Conservation (phyloP, 345 rosid genomes). For the Lumnitzera littorea region DNA sequence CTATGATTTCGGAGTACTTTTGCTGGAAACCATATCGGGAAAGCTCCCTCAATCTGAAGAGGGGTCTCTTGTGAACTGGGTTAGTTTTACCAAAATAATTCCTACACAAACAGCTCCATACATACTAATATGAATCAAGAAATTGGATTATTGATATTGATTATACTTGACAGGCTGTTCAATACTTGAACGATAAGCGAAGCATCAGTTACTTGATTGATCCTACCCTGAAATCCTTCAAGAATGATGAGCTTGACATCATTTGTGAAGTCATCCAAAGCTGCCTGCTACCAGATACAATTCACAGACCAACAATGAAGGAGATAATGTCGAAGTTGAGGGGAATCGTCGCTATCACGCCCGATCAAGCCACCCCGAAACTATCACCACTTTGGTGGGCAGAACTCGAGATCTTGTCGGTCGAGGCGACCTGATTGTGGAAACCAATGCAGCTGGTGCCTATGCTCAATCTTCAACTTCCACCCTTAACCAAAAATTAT, state of each 20-base stretch:
- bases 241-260: conserved; percentile 55
- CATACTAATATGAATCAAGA: no score
- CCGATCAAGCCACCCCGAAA: conserved; percentile 89
- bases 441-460: no score
- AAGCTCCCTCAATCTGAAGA: no score
- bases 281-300: conserved; percentile 48
- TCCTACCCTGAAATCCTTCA: conserved; percentile 54
- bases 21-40: no score
- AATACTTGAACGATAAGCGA: conserved; percentile 42
- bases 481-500: no score
- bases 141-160: no score
- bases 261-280: conserved; percentile 54
- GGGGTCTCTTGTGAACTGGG: no score
- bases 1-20: no score
- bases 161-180: conserved; percentile 40
- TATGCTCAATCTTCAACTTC: no score
- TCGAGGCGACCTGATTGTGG: conserved; percentile 55
- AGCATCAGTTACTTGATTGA: conserved; percentile 51
- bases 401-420: conserved; percentile 88
- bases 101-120: no score
- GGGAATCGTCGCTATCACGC: conserved; percentile 51
- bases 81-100: no score
- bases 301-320: conserved; percentile 64
- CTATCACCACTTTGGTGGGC: conserved; percentile 99
- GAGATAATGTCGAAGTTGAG: conserved; percentile 47